phyloP scores from a whole-genome alignment of 495 filamentous ascomycete genomes.

The Neurospora discreta region DNA sequence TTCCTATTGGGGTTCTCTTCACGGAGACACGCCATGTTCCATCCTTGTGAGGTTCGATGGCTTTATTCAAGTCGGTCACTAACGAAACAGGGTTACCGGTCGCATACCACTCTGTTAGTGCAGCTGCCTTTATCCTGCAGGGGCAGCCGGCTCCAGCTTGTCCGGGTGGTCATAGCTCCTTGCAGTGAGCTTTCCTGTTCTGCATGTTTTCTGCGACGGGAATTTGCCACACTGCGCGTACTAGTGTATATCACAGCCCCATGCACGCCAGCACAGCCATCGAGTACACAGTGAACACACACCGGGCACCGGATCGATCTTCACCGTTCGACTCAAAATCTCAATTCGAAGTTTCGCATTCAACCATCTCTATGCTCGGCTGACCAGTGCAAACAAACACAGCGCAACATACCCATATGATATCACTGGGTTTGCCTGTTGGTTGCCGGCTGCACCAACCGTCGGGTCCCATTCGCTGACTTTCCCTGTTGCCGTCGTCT shows the following conservation, averaged over 20 bases:
- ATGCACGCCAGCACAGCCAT: neutral
- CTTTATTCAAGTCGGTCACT: neutral
- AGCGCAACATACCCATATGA: neutral
- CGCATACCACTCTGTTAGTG: neutral
- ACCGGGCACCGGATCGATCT: neutral
- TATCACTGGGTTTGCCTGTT: neutral
- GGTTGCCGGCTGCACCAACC: neutral
- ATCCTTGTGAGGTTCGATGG: neutral
- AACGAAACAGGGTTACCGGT: neutral
- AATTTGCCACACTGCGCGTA: too few species aligned
- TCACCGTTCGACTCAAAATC: neutral
- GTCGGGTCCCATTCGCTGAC: neutral
- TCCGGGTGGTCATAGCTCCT: neutral
- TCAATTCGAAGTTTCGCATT: too few species aligned
- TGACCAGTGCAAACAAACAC: neutral
- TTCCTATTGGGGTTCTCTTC: neutral
- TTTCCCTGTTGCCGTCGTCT: neutral
- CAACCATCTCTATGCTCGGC: too few species aligned
- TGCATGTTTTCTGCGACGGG: too few species aligned
- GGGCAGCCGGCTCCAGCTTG: neutral
- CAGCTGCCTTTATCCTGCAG: neutral
- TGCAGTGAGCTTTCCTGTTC: neutral
- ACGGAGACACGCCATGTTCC: neutral
- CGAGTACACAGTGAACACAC: neutral
- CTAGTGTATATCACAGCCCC: neutral